phyloP scores from a whole-genome alignment of 495 filamentous ascomycete genomes.

The Aspergillus kassunensis region DNA sequence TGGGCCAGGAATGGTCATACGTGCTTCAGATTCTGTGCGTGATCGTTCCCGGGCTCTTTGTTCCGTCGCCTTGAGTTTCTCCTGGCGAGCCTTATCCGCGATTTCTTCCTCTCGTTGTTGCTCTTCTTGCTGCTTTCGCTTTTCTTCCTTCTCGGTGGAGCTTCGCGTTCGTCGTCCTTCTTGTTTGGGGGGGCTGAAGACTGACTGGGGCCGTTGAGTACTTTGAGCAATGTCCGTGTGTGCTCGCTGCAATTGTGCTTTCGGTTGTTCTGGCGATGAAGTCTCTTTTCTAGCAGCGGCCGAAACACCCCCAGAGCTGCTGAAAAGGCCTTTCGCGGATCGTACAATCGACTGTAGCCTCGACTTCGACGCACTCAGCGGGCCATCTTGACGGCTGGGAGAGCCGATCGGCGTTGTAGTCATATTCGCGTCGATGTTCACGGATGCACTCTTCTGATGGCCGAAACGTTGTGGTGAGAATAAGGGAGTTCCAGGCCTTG shows the following conservation, averaged over 20 bases:
- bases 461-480: constrained; percentile 47
- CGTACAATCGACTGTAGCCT: constrained; percentile 84
- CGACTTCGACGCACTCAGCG: constrained; percentile 82
- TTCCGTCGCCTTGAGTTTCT: constrained; percentile 51
- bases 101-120: constrained; percentile 50
- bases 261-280: constrained; percentile 39
- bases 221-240: constrained; percentile 9
- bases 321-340: constrained; percentile 77
- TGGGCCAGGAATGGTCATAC: constrained; percentile 23
- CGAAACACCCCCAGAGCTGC: constrained; percentile 72
- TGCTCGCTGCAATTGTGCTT: constrained; percentile 20
- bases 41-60: constrained; percentile 33
- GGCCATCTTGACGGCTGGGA: constrained; percentile 70
- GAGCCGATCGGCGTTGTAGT: constrained; percentile 69
- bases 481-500: constrained; percentile 45
- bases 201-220: constrained; percentile 17
- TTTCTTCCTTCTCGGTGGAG: constrained; percentile 68
- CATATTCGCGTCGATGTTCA: constrained; percentile 46
- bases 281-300: constrained; percentile 68
- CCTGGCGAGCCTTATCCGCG: constrained; percentile 61
- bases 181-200: constrained; percentile 30
- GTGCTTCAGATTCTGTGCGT: constrained; percentile 32
- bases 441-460: constrained; percentile 60
- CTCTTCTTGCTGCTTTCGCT: constrained; percentile 62
- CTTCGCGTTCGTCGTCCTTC: constrained; percentile 64